Evolutionary conservation across 1,284 basidiomycete species (phyloP).

Genomic region (Puccinia polysora): DNA sequence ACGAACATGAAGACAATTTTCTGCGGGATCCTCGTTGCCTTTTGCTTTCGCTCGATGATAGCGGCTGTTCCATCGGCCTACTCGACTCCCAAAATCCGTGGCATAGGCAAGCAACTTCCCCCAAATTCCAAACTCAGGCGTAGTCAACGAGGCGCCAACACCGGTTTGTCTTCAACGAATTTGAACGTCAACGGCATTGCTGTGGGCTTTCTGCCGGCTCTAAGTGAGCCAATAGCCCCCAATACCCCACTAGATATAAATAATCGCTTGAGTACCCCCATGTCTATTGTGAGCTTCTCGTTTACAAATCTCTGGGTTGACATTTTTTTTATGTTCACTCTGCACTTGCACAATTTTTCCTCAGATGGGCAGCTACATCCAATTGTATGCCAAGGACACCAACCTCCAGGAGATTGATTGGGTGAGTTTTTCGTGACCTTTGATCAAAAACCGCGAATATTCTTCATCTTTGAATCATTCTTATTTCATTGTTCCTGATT

Average conservation of each 20-base stretch:
- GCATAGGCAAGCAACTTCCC: conserved; percentile 3
- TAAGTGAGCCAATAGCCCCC: conserved; percentile 17
- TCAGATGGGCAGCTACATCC: conserved; percentile 28
- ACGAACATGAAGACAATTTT: neutral
- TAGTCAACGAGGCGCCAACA: neutral
- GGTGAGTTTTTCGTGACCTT: neutral
- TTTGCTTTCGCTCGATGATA: neutral
- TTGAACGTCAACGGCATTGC: conserved; percentile 32
- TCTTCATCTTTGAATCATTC: neutral
- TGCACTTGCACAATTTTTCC: neutral
- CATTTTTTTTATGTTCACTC: neutral
- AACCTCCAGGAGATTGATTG: conserved; percentile 29
- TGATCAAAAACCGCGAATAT: neutral
- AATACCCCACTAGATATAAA: conserved; percentile 39
- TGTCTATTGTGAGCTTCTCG: conserved; percentile 29
- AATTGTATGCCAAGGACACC: conserved; percentile 9
- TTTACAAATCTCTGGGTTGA: neutral
- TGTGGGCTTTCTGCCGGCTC: conserved; percentile 34
- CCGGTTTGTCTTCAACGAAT: conserved; percentile 19
- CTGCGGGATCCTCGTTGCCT: neutral
- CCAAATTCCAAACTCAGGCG: neutral
- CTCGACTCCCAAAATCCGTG: neutral
- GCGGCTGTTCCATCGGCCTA: neutral
- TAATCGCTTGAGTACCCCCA: conserved; percentile 15
- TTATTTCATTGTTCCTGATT: neutral